Evolutionary conservation across 345 rosid genomes (phyloP), one percentile per base, ranked within the genome.

Genomic region (Murraya koenigii): DNA sequence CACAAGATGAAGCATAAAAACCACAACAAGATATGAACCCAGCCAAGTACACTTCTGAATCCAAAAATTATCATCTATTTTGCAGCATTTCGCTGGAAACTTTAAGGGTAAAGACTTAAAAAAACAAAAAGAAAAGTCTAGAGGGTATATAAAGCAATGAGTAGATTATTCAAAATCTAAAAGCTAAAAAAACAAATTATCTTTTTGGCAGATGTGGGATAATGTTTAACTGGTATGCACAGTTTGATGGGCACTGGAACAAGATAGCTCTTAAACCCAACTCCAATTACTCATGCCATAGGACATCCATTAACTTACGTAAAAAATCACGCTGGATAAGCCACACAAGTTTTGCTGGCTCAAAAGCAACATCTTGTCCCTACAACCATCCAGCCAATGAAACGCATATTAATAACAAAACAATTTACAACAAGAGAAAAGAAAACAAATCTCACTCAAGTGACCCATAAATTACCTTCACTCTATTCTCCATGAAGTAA

Each of bases 251-350:
- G 19, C 62, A 71, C n/a, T 59, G 39, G 71, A 71, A 28, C 35
- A 32, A 74, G 68, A 75, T 59, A 68, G 62, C 65, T 3, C 66
- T 39, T 77, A 58, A 58, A 63, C 47, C 38, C 49, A 13, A 77
- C 61, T 49, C 61, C 71, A 77, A 82, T 30, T 71, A 72, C 58
- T 22, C 65, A 65, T 23, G 71, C 3, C 5, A 56, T 28, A 78
- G 41, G 30, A 33, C 36, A 71, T 63, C 66, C 23, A 80, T 36
- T 73, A 59, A 83, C 99, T 86, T 89, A 96, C 99, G 97, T 74
- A 96, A 87, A 88, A 96, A 96, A 86, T 96, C 99, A 47, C 98
- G 99, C 85, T 96, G 99, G 80, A 96, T 96, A 85, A 96, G 99
- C 99, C 99, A 96, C 79, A 96, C 75, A 79, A 96, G 93, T 82